These are phyloP conservation scores for Lactarius sp. DNA, from an alignment of 768 basidiomycete species.

Conservation along the genomic window DNA sequence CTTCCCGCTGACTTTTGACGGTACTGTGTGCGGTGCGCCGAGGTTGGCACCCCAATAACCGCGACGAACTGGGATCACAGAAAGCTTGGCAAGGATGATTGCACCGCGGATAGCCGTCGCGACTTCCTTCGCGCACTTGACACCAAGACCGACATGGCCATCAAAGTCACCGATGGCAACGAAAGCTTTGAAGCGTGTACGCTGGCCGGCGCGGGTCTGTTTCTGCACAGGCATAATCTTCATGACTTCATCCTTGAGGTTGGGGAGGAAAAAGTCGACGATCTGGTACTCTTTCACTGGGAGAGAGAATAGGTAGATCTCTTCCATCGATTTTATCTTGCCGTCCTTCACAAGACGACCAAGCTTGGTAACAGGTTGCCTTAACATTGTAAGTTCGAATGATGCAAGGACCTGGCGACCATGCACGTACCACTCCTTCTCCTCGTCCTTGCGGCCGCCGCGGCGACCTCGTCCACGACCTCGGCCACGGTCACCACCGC, in stretches of 20 bases:
- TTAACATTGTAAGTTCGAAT: constrained; percentile 32
- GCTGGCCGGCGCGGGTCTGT: constrained; percentile 98
- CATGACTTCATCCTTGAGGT: constrained; percentile 99
- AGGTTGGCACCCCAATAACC: constrained; percentile 99
- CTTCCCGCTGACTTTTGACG: constrained; percentile 97
- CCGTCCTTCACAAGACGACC: constrained; percentile 99
- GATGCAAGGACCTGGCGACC: neutral
- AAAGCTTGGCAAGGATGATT: constrained; percentile 97
- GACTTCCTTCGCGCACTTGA: constrained; percentile 99
- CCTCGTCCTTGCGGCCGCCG: constrained; percentile 98
- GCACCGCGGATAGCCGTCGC: constrained; percentile 99
- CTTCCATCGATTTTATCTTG: constrained; percentile 99
- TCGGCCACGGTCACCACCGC: constrained; percentile 57
- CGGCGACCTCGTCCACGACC: constrained; percentile 81
- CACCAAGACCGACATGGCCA: constrained; percentile 98
- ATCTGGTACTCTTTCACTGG: constrained; percentile 99
- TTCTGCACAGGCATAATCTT: constrained; percentile 99
- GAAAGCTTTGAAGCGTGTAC: constrained; percentile 99
- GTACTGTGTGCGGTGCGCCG: constrained; percentile 98
- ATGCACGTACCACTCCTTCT: constrained; percentile 90
- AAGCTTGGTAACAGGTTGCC: constrained; percentile 98
- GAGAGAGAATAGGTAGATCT: constrained; percentile 99
- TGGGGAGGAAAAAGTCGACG: constrained; percentile 98
- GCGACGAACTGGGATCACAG: constrained; percentile 95
- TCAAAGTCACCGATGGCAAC: constrained; percentile 99